phyloP scores from a whole-genome alignment of 495 filamentous ascomycete species.

The Platismatia glauca region DNA sequence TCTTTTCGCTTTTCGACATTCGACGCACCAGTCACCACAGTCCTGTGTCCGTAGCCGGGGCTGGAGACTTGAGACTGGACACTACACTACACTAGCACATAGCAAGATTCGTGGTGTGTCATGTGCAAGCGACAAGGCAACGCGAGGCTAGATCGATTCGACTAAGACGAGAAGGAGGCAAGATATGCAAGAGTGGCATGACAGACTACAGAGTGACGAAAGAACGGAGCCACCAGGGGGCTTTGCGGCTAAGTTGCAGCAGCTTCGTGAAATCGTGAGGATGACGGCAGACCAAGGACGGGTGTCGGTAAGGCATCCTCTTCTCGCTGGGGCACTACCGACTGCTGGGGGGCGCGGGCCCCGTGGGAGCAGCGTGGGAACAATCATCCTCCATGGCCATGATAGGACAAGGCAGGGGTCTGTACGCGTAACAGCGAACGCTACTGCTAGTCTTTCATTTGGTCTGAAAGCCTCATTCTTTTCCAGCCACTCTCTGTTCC shows the following conservation, averaged over 20 bases:
- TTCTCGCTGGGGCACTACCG: too few species aligned
- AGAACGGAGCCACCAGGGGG: too few species aligned
- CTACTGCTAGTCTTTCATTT: too few species aligned
- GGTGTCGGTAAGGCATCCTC: too few species aligned
- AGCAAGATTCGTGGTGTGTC: constrained; percentile 5
- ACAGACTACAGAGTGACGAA: too few species aligned
- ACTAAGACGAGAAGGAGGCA: constrained; percentile 6
- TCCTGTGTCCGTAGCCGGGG: constrained; percentile 3
- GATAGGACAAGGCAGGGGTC: too few species aligned
- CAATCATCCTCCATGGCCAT: too few species aligned
- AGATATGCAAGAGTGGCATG: constrained; percentile 9
- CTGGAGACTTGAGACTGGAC: neutral
- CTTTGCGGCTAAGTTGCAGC: constrained; percentile 20
- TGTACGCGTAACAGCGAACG: neutral
- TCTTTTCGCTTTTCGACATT: neutral
- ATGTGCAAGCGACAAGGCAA: constrained; percentile 16
- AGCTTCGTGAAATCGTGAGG: too few species aligned
- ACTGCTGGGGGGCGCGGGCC: too few species aligned
- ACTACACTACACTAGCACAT: too few species aligned
- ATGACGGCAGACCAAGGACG: constrained; percentile 16
- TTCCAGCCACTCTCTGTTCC: neutral
- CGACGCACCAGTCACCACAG: too few species aligned
- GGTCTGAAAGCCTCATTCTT: neutral
- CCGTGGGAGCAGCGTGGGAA: neutral
- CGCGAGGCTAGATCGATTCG: constrained; percentile 11